These are phyloP conservation scores for sorghum (Sorghum bicolor) DNA, from an alignment of 176 grass and related monocot species.

Conservation along the genomic window DNA sequence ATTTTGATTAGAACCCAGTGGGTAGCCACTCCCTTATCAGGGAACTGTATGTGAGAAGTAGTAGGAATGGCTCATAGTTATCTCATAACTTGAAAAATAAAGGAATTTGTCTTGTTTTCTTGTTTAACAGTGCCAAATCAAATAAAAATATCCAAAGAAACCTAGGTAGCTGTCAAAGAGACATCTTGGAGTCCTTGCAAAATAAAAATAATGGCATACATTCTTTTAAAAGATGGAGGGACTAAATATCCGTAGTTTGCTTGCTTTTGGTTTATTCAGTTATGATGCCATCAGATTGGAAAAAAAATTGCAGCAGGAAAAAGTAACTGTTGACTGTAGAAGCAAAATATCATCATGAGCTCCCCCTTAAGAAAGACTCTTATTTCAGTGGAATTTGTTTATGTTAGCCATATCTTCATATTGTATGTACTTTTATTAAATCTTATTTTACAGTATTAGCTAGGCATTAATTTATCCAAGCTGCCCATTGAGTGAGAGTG, in stretches of 20 bases:
- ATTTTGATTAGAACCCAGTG: not conserved
- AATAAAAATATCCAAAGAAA: not conserved
- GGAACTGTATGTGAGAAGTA: not conserved
- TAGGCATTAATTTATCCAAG: conserved; percentile 7
- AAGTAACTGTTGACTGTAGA: not conserved
- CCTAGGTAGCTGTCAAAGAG: not conserved
- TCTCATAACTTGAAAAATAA: not conserved
- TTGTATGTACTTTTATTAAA: not conserved
- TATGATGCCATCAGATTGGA: not conserved
- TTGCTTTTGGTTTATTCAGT: conserved; percentile 22
- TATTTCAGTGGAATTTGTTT: not conserved
- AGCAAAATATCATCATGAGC: conserved; percentile 5
- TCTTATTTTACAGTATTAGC: not conserved
- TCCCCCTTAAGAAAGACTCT: not conserved
- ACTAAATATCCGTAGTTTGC: conserved; percentile 6
- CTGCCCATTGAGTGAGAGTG: not conserved
- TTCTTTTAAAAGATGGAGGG: not conserved
- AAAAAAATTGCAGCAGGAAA: not conserved
- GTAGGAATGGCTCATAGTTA: not conserved
- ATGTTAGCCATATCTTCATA: not conserved
- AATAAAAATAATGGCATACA: not conserved
- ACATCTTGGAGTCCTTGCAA: not conserved
- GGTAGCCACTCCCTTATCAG: not conserved
- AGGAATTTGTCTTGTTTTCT: not conserved
- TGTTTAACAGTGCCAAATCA: not conserved